These are phyloP conservation scores for Domatiomyces catenatus DNA, from an alignment of 2,329 filamentous ascomycete species.

Conservation along the genomic window DNA sequence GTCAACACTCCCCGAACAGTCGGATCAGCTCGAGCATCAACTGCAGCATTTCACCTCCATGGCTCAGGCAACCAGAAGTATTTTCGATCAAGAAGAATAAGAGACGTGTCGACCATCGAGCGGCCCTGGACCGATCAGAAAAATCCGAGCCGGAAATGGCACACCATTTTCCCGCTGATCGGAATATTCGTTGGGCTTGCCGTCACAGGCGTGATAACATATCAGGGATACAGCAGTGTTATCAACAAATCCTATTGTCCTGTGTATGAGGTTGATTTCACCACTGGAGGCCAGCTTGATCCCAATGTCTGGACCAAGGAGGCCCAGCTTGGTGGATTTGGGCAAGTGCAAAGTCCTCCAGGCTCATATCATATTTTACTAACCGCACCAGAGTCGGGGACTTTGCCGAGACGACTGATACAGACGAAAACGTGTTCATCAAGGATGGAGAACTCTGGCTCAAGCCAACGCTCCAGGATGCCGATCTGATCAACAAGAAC, in stretches of 20 bases:
- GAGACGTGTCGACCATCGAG: conserved; percentile 51
- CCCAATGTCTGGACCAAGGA: conserved; percentile 51
- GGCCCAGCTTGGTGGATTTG: conserved; percentile 34
- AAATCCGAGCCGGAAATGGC: conserved; percentile 72
- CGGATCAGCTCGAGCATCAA: conserved; percentile 1
- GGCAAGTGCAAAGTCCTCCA: conserved; percentile 37
- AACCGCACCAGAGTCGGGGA: conserved; percentile 45
- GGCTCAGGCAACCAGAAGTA: conserved; percentile 1
- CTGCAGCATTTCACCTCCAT: conserved; percentile 4
- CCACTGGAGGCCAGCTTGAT: conserved; percentile 36
- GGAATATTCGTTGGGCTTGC: conserved; percentile 54
- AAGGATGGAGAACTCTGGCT: conserved; percentile 55
- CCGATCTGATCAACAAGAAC: conserved; percentile 48
- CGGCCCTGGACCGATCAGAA: conserved; percentile 62
- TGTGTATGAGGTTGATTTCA: conserved; percentile 53
- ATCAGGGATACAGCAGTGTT: conserved; percentile 57
- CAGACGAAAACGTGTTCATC: conserved; percentile 60
- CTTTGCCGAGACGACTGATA: conserved; percentile 60
- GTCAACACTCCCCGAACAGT: not conserved
- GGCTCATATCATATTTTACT: not conserved
- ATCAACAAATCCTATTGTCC: conserved; percentile 59
- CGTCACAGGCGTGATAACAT: conserved; percentile 56
- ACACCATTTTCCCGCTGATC: conserved; percentile 60
- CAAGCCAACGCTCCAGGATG: conserved; percentile 62
- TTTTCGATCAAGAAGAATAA: conserved; percentile 58